These are phyloP conservation scores for Plasmodium inui DNA, from an alignment of 169 alveolate genomes.

Conservation along the genomic window DNA sequence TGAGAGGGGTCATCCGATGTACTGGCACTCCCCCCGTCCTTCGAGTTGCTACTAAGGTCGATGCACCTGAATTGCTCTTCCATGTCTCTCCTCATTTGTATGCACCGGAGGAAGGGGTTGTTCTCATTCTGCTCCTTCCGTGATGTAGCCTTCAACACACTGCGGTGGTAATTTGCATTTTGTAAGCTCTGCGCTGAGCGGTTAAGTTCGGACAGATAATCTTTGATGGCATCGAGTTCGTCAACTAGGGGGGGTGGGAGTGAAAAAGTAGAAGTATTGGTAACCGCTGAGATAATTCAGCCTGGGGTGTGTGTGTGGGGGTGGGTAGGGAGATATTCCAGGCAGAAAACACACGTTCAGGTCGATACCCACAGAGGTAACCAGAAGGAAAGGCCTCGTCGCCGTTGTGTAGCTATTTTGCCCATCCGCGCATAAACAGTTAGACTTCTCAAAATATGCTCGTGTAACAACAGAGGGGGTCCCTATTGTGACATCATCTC, in stretches of 20 bases:
- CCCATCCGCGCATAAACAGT: neutral
- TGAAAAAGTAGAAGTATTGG: neutral
- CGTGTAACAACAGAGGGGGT: neutral
- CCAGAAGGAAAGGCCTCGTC: neutral
- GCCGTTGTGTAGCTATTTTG: neutral
- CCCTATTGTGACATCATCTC: neutral
- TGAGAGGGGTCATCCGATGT: neutral
- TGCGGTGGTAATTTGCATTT: constrained; percentile 36
- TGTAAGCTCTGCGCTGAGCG: constrained; percentile 18
- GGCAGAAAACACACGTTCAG: neutral
- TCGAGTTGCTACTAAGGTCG: constrained; percentile 12
- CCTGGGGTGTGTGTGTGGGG: neutral
- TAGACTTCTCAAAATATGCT: neutral
- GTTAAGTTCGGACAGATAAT: constrained; percentile 23
- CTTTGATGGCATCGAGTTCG: constrained; percentile 9
- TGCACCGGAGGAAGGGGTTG: constrained; percentile 1
- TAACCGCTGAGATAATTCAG: neutral
- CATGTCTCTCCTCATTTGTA: neutral
- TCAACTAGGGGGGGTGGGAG: neutral
- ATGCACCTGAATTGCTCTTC: constrained; percentile 2
- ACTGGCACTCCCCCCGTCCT: neutral
- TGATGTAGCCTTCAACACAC: neutral
- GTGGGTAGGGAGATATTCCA: too few species aligned
- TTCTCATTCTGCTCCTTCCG: neutral
- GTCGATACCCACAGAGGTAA: neutral